Evolutionary conservation across 2,329 filamentous ascomycete genomes (phyloP).

Genomic region (Epichloe baconii): DNA sequence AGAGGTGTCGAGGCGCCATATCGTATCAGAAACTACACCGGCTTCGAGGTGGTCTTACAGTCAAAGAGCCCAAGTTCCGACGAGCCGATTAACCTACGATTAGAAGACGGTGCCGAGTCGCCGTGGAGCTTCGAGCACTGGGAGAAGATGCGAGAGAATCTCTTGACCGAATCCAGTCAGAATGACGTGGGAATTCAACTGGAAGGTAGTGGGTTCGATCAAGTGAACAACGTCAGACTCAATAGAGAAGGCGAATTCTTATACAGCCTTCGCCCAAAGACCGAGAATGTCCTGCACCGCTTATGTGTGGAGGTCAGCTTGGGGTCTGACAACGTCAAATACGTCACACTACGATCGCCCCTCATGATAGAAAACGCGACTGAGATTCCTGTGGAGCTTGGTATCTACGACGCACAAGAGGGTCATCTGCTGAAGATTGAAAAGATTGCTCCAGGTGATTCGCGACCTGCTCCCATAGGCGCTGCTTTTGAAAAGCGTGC

Average conservation of each 20-base stretch:
- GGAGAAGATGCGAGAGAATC: conserved; percentile 86
- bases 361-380: conserved; percentile 91
- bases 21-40: conserved; percentile 87
- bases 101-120: conserved; percentile 79
- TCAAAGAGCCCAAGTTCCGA: conserved; percentile 54
- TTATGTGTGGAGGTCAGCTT: conserved; percentile 85
- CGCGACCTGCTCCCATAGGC: conserved; percentile 79
- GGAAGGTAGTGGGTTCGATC: conserved; percentile 89
- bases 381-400: conserved; percentile 88
- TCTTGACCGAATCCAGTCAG: conserved; percentile 70
- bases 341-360: conserved; percentile 88
- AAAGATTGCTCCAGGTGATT: conserved; percentile 87
- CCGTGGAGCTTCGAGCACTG: conserved; percentile 97
- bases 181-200: conserved; percentile 71
- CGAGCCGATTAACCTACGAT: conserved; percentile 58
- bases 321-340: conserved; percentile 93
- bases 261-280: conserved; percentile 78
- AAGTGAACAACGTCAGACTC: conserved; percentile 73
- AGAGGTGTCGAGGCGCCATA: conserved; percentile 87
- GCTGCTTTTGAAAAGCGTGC: conserved; percentile 82
- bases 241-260: conserved; percentile 90
- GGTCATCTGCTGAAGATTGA: conserved; percentile 93
- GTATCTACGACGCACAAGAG: conserved; percentile 75
- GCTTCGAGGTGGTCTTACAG: conserved; percentile 78
- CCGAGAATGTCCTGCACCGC: conserved; percentile 73